These are phyloP conservation scores for Yamadazyma phyllophila DNA, from an alignment of 805 yeast species.

Conservation along the genomic window DNA sequence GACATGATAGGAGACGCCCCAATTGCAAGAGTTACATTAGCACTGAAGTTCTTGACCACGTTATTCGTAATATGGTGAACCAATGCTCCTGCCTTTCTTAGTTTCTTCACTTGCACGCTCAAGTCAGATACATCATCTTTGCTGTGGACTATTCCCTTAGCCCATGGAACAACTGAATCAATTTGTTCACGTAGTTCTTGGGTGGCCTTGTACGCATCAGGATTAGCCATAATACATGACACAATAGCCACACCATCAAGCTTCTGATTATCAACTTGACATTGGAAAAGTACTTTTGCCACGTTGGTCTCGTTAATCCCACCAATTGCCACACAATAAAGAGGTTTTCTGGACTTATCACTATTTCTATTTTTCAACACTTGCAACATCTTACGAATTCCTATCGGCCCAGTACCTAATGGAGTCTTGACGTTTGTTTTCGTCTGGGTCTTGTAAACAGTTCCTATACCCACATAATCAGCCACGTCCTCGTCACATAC, in stretches of 20 bases:
- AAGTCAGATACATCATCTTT: not conserved
- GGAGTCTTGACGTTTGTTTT: constrained; percentile 58
- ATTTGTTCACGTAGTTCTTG: constrained; percentile 26
- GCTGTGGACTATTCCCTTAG: not conserved
- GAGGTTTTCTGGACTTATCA: constrained; percentile 14
- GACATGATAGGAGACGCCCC: constrained; percentile 93
- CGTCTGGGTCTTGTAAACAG: constrained; percentile 72
- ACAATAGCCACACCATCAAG: constrained; percentile 89
- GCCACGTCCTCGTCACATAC: constrained; percentile 51
- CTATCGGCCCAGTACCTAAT: constrained; percentile 57
- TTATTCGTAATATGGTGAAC: constrained; percentile 86
- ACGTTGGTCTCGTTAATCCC: constrained; percentile 69
- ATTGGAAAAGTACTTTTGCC: constrained; percentile 52
- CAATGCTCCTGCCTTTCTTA: constrained; percentile 45
- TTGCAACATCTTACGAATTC: constrained; percentile 53
- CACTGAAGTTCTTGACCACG: constrained; percentile 87
- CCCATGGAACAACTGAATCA: constrained; percentile 14
- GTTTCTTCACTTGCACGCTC: not conserved
- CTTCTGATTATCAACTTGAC: constrained; percentile 42
- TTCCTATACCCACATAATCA: constrained; percentile 85
- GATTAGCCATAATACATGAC: constrained; percentile 73
- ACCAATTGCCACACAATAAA: constrained; percentile 76
- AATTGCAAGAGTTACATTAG: constrained; percentile 78
- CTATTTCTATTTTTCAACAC: constrained; percentile 34
- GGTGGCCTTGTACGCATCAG: constrained; percentile 54